phyloP scores from a whole-genome alignment of 2,329 filamentous ascomycete genomes.

The Aspergillus sp. region DNA sequence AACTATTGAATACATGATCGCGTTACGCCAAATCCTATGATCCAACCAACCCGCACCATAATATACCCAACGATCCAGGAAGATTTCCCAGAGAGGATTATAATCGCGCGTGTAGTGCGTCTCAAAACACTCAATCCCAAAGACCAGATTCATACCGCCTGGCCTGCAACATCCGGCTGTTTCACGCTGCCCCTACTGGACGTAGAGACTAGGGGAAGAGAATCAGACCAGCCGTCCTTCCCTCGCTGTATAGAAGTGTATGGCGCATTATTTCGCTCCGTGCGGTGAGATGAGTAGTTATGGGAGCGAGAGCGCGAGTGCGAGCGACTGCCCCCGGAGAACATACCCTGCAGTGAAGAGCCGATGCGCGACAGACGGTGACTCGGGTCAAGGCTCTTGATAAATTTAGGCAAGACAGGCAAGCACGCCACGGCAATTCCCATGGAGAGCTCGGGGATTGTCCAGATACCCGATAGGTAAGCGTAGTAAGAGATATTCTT shows the following conservation, averaged over 20 bases:
- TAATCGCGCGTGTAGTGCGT: too few relatives aligned
- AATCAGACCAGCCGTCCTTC: neutral
- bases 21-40: too few relatives aligned
- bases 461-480: constrained; percentile 1
- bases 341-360: neutral
- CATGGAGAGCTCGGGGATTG: neutral
- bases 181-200: neutral
- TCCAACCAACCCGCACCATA: too few relatives aligned
- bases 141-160: too few relatives aligned
- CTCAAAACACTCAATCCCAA: too few relatives aligned
- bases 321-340: neutral
- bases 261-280: neutral
- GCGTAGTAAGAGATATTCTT: neutral
- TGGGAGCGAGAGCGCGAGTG: neutral
- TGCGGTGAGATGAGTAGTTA: neutral
- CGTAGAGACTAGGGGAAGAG: neutral
- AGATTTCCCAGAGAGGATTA: too few relatives aligned
- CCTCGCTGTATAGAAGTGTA: neutral
- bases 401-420: neutral
- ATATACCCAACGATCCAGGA: too few relatives aligned
- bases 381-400: neutral
- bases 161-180: neutral
- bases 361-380: neutral
- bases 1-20: too few relatives aligned
- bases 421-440: neutral